These are phyloP conservation scores for Ogataea hybrid DNA, from an alignment of 1,139 yeast species.

Conservation along the genomic window DNA sequence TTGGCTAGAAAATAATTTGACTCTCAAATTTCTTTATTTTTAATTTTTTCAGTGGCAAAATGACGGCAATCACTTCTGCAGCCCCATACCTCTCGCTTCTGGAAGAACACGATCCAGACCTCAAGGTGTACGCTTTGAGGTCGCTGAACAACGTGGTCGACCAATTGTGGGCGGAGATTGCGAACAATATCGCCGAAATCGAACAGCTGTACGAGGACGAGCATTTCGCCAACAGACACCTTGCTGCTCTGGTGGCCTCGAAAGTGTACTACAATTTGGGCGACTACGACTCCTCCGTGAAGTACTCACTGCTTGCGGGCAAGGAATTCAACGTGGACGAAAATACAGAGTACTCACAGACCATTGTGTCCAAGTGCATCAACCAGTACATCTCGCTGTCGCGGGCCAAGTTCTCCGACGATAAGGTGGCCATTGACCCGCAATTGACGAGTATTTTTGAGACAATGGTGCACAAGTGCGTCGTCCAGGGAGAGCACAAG, in stretches of 20 bases:
- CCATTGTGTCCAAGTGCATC: slow-evolving; percentile 90
- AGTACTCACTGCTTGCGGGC: slow-evolving; percentile 84
- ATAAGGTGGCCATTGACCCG: slow-evolving; percentile 48
- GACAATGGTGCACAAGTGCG: slow-evolving; percentile 81
- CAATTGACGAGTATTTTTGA: slow-evolving; percentile 74
- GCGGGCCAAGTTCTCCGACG: slow-evolving; percentile 49
- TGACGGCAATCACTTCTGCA: slow-evolving; percentile 55
- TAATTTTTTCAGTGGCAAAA: slow-evolving; percentile 13
- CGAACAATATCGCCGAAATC: slow-evolving; percentile 79
- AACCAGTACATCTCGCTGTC: slow-evolving; percentile 72
- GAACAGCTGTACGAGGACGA: slow-evolving; percentile 91
- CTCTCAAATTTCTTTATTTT: slow-evolving; percentile 1
- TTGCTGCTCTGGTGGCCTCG: slow-evolving; percentile 92
- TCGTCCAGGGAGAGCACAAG: slow-evolving; percentile 64
- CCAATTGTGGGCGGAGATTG: slow-evolving; percentile 96
- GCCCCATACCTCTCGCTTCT: slow-evolving; percentile 89
- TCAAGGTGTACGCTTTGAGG: slow-evolving; percentile 82
- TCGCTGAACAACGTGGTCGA: slow-evolving; percentile 82
- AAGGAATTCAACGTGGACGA: slow-evolving; percentile 70
- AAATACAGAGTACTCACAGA: slow-evolving; percentile 84
- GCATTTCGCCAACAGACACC: slow-evolving; percentile 60
- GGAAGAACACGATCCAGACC: slow-evolving; percentile 72
- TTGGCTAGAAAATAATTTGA: slow-evolving; percentile 1
- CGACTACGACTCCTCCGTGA: slow-evolving; percentile 88
- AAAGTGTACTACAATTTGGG: slow-evolving; percentile 95